Evolutionary conservation across 2,329 filamentous ascomycete species (phyloP).

Genomic region (Apiospora hydei): DNA sequence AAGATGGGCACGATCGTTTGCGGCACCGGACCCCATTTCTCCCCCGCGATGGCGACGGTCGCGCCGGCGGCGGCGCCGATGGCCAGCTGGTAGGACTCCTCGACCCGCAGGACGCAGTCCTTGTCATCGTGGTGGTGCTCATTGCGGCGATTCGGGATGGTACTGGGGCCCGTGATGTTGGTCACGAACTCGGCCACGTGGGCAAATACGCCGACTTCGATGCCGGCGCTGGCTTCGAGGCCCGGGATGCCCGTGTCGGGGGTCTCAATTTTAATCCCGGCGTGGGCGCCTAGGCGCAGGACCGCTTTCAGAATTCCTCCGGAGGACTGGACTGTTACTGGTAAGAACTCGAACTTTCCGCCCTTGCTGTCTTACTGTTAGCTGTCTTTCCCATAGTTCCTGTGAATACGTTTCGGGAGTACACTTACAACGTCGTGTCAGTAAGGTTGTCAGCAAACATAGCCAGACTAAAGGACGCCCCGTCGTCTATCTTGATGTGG

Average conservation of each 20-base stretch:
- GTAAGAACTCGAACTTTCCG: conserved; percentile 63
- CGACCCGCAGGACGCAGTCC: conserved; percentile 53
- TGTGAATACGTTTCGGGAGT: rapidly evolving
- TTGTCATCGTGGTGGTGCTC: conserved; percentile 39
- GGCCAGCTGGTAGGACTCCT: conserved; percentile 58
- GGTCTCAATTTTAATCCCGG: conserved; percentile 47
- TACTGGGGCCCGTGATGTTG: conserved; percentile 51
- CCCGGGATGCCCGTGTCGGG: conserved; percentile 35
- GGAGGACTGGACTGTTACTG: conserved; percentile 55
- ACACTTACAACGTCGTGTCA: conserved; percentile 55
- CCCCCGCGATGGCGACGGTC: conserved; percentile 49
- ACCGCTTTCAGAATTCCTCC: conserved; percentile 53
- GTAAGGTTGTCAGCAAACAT: conserved; percentile 59
- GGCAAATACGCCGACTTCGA: conserved; percentile 57
- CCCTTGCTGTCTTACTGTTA: conserved; percentile 49
- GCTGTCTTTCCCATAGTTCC: not conserved
- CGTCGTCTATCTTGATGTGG: conserved; percentile 61
- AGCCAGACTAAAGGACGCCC: conserved; percentile 54
- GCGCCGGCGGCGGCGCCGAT: conserved; percentile 63
- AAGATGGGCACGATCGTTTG: conserved; percentile 57
- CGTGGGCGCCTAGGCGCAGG: conserved; percentile 55
- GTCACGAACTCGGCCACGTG: conserved; percentile 62
- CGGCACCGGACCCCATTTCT: conserved; percentile 59
- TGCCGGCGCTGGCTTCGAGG: conserved; percentile 48
- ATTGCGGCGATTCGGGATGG: conserved; percentile 24